These are phyloP conservation scores for Pythium scleroteichum DNA, from an alignment of 352 stramenopile genomes.

Conservation along the genomic window DNA sequence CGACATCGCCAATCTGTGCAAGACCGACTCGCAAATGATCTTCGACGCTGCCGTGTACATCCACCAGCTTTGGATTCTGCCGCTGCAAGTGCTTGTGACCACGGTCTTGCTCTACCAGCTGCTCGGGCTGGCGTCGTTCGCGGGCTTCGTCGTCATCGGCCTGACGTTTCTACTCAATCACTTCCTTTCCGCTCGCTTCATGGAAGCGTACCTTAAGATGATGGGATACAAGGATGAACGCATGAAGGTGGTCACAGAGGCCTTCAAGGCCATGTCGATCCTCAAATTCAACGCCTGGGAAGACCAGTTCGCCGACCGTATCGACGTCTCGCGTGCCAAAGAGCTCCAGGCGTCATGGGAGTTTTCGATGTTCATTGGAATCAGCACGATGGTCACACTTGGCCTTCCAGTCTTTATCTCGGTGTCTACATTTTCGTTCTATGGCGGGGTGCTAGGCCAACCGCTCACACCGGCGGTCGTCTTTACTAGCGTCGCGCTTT, in stretches of 20 bases:
- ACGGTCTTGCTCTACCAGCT: slow-evolving; percentile 43
- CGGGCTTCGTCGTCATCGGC: slow-evolving; percentile 47
- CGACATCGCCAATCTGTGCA: slow-evolving; percentile 66
- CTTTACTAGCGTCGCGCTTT: slow-evolving; percentile 59
- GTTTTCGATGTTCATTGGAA: slow-evolving; percentile 9
- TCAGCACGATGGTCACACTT: slow-evolving; percentile 11
- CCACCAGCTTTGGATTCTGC: slow-evolving; percentile 70
- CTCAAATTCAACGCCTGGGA: slow-evolving; percentile 94
- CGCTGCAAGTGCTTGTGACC: slow-evolving; percentile 46
- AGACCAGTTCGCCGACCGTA: slow-evolving; percentile 74
- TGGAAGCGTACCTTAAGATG: slow-evolving; percentile 15
- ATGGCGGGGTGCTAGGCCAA: slow-evolving; percentile 61
- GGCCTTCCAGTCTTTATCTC: slow-evolving; percentile 50
- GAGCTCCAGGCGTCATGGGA: slow-evolving; percentile 28
- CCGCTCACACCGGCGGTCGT: slow-evolving; percentile 78
- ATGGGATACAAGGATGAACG: slow-evolving; percentile 36
- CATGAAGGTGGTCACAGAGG: slow-evolving; percentile 50
- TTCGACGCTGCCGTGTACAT: slow-evolving; percentile 40
- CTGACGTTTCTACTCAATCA: slow-evolving; percentile 45
- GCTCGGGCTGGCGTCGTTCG: slow-evolving; percentile 42
- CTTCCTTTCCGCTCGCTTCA: slow-evolving; percentile 37
- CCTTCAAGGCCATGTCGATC: slow-evolving; percentile 82
- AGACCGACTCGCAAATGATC: slow-evolving; percentile 46
- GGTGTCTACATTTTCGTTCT: slow-evolving; percentile 44
- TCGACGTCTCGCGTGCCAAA: slow-evolving; percentile 27